Percentiles rank a stretch among this genome's conserved stretches.
Conservation (phyloP, 257 asterid species). For the Datura wrightii region DNA sequence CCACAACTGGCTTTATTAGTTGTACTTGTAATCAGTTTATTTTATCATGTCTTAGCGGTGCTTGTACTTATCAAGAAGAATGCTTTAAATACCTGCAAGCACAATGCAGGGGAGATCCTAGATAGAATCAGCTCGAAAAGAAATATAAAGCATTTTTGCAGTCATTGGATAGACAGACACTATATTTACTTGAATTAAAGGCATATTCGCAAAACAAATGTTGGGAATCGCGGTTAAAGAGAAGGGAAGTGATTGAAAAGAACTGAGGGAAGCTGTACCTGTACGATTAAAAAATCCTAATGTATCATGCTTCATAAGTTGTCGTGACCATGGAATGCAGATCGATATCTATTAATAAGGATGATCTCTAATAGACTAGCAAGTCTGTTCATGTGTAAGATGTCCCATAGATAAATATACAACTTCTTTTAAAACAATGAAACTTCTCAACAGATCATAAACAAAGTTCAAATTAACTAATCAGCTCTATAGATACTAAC, state of each 20-base stretch:
- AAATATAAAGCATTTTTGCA: not conserved
- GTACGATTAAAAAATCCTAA: not conserved
- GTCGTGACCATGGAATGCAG: not conserved
- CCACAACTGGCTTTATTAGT: not conserved
- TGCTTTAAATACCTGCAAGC: not conserved
- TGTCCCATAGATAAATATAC: too few species aligned
- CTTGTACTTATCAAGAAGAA: not conserved
- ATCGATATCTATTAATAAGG: not conserved
- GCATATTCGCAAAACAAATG: not conserved
- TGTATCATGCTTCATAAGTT: not conserved
- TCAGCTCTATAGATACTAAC: too few species aligned
- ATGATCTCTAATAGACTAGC: not conserved
- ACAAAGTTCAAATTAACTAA: too few species aligned
- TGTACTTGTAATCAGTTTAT: not conserved
- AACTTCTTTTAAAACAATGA: too few species aligned
- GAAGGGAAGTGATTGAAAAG: not conserved
- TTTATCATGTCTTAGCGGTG: not conserved
- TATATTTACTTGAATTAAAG: not conserved
- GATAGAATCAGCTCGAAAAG: not conserved
- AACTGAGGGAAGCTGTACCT: not conserved
- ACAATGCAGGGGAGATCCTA: not conserved
- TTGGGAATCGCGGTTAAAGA: not conserved
- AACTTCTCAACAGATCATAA: too few species aligned
- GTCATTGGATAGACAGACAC: not conserved
- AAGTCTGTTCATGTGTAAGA: too few species aligned